Base-by-base conservation (phyloP, 257 asterid species). In the Salvia rosmarinus region DNA sequence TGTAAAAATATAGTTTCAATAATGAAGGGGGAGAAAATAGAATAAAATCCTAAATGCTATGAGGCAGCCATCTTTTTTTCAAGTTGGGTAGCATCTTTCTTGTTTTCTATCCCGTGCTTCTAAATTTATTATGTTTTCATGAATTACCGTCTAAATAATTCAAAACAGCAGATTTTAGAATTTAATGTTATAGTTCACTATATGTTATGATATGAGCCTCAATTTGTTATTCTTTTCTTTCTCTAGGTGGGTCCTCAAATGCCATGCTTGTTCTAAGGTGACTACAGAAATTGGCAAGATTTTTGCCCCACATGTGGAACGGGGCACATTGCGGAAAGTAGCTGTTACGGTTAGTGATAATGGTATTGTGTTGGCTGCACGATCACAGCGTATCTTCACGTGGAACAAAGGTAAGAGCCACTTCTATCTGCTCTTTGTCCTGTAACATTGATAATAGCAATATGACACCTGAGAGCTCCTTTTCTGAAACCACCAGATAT, bases 301-400 rank as follows among this genome's bases (percentile, higher is more conserved):
- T 64, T 95, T 95, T 95, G 99, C 50, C 99, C 99, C 47, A 79
- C 82, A 5, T 91, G 98, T 88, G 99, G 99, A 39, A 95, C 98
- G 99, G 2, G 99, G 99, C 54, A 95, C 99, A 51, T 89, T 95
- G 50, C 87, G 98, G 43, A 91, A 89, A 79, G 99, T 91, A 47
- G 94, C 98, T 77, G 96, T 91, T 51, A 95, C 98, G 2, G 95
- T 95, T 81, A 87, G 81, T 17, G 99, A 95, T 79, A 92, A 88
- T 82, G 98, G 97, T 37, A 77, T 89, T 8, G 70, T 88, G 47
- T 58, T 95, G 80, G 94, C 98, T 67, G 84, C 91, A 1, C 96
- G 88, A 68, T 90, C 95, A 34, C 96, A n/a, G 95, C 50, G 62
- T 88, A 58, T 91, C 96, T 79, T 64, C 88, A 81, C 98, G 98